Base-by-base conservation (phyloP, 257 asterid species). In the Nicotiana sylvestris region DNA sequence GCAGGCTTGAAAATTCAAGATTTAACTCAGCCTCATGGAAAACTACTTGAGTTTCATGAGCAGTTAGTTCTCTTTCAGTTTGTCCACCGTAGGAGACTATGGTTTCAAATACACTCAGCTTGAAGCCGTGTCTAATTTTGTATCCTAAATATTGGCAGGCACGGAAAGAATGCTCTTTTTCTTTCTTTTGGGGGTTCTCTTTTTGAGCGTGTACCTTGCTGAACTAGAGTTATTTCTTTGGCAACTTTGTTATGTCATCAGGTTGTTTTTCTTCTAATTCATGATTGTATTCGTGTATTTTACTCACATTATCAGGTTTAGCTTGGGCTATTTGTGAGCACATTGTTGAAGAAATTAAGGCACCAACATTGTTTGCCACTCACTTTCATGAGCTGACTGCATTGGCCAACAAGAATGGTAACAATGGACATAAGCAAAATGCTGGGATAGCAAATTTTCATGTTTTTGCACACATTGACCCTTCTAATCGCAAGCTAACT, bases 261-360 rank as follows among this genome's bases (percentile, higher is more conserved):
- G 62, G 76, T 61, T 55, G 58, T 37, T 61, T 43, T 32, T 27
- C 76, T 39, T 65, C 66, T 29, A 9, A n/a, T 66, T 49, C 27
- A 49, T 81, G 46, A 65, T 11, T 49, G 17, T 65, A 12, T 65
- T 64, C 1, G 33, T 81, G 16, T 81, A 49, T 39, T 81, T 81
- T 58, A n/a, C 53, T 81, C 72, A 66, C 78, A 77, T 49, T 70
- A 72, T 81, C 91, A 96, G 98, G 98, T 79, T 87, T 96, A 84
- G 98, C 99, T 83, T 96, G 98, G 98, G 98, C 99, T 67, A 96
- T 96, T 64, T 96, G 98, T 87, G 98, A 96, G 92, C 97, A 96
- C 89, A 87, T 96, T 58, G 93, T 94, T 69, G 92, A 93, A 86
- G 94, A 81, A 81, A 93, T 96, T 76, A 87, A 86, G 87, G 98